A percentile compares a stretch with the other conserved stretches of the same genome.
Conservation (phyloP, 2,329 filamentous ascomycete genomes). For the Alternaria atra region DNA sequence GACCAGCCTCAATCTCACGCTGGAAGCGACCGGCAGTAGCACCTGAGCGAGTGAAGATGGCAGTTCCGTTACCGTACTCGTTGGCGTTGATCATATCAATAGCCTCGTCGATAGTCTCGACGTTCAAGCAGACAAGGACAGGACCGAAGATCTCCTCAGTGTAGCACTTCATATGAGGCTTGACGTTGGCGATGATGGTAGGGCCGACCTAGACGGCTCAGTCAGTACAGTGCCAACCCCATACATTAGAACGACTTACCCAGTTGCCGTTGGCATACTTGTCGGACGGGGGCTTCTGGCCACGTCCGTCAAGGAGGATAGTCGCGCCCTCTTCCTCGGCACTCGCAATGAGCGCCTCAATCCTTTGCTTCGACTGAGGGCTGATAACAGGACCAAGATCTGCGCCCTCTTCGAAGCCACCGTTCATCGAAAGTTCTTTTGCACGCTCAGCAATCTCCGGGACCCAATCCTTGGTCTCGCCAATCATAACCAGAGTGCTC, state of each 20-base stretch:
- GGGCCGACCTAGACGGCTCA: conserved; percentile 68
- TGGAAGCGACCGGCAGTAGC: conserved; percentile 81
- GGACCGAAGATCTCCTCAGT: conserved; percentile 86
- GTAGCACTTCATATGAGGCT: conserved; percentile 83
- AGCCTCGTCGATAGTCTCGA: conserved; percentile 79
- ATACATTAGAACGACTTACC: conserved; percentile 54
- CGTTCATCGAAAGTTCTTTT: conserved; percentile 76
- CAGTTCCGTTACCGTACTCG: conserved; percentile 86
- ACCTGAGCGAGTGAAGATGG: conserved; percentile 83
- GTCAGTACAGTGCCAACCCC: conserved; percentile 22
- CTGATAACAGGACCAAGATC: conserved; percentile 86
- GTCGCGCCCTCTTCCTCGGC: conserved; percentile 83
- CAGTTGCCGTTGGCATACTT: conserved; percentile 89
- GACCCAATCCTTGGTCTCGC: conserved; percentile 85
- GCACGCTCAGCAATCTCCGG: conserved; percentile 79
- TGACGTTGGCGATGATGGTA: conserved; percentile 84
- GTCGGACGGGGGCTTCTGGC: conserved; percentile 71
- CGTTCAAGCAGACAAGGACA: conserved; percentile 82
- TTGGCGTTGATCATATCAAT: conserved; percentile 84
- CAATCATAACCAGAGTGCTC: conserved; percentile 82
- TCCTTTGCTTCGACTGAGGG: conserved; percentile 79
- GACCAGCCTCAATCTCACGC: conserved; percentile 81
- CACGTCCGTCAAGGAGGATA: conserved; percentile 82
- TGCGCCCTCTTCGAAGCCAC: conserved; percentile 80
- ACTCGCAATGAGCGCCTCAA: conserved; percentile 77